Base-by-base conservation (phyloP, 1,284 basidiomycete genomes). In the Tilletia horrida region DNA sequence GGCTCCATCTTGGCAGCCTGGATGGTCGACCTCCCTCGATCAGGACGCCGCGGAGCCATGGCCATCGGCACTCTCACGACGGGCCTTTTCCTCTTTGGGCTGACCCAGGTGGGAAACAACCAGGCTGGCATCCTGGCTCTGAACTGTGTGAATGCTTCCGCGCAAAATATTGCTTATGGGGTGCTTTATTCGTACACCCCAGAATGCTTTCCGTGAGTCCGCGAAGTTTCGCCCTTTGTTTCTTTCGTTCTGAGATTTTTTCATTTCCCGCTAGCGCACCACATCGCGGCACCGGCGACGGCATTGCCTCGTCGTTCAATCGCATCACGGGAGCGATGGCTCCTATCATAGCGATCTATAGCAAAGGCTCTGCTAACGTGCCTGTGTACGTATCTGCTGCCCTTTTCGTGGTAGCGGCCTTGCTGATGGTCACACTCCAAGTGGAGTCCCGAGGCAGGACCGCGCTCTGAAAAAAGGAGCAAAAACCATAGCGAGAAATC, bases 11-110 rank as follows among this genome's bases (percentile, higher is more conserved):
- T 81, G 16, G 80, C 79, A 9, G 76, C 80, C 0, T 79, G 71
- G 74, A 63, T 80, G 63, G 55, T 81, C 21, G 79, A 81, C 42
- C 66, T 81, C 2, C 80, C 80, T 6, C 69, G 73, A n/a, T 72
- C 73, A 18, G 79, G 80, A 14, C 75, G 80, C 18, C 74, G 76
- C 21, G 80, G 80, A 44, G 77, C 78, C 40, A 76, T 81, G 71
- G 76, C 78, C 16, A 67, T 81, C 66, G 77, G 78, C 25, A 80
- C 78, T 2, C 61, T 81, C 16, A 50, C 80, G 1, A 80, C 79
- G 13, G 80, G 79, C 55, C 71, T 81, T 23, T 80, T 81, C 72
- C 70, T 81, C n/a, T 81, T 80, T 70, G 75, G 71, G 40, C 76
- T 79, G 61, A 81, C 76, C 35, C 73, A 70, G 3, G 74, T 76